Base-by-base conservation (phyloP, 75 land plant genomes). In the Selaginella moellendorffii region DNA sequence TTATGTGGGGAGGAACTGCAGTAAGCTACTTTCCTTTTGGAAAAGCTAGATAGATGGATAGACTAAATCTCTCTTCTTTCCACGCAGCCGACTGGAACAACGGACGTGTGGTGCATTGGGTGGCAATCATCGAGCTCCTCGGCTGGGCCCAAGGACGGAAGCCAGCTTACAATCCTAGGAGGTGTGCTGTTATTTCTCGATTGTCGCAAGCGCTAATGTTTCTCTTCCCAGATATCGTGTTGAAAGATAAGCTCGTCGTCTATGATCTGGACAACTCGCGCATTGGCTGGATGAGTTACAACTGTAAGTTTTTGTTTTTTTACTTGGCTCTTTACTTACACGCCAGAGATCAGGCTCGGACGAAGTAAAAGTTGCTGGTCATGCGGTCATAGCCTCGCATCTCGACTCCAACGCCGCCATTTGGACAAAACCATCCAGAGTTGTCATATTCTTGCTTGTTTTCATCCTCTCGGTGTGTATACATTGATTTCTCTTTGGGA, bases 171-270 rank as follows among this genome's bases (percentile, higher is more conserved):
- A 63, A 63, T 63, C 22, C 19, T 63, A 1, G 65, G 65, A 63
- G 65, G 65, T 63, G 1, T 1, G 10, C 14, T 36, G 14, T 36
- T 36, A 36, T 36, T 36, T 14, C 5, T 14, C 46, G 46, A 36
- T 5, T 36, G 14, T 5, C 46, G 14, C 46, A 36, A 5, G 14
- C 46, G 14, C 46, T 36, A 5, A 56, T 53, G 23, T 14, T 27
- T 8, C 26, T 24, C 26, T 52, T 77, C 52, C 67, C 88, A 90
- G 97, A 90, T 67, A 74, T 87, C 68, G 83, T 90, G 31, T 72
- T 90, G 1, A 90, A 90, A 68, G 85, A 90, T 52, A 90, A 90
- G 56, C 74, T 87, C 25, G 76, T 90, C 64, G 88, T 90, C 36
- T 90, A 87, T 61, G 97, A 90, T 66, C 67, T 87, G 17, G 92